Conservation (phyloP, 805 yeast genomes). For the Kodamaea fukazawae region DNA sequence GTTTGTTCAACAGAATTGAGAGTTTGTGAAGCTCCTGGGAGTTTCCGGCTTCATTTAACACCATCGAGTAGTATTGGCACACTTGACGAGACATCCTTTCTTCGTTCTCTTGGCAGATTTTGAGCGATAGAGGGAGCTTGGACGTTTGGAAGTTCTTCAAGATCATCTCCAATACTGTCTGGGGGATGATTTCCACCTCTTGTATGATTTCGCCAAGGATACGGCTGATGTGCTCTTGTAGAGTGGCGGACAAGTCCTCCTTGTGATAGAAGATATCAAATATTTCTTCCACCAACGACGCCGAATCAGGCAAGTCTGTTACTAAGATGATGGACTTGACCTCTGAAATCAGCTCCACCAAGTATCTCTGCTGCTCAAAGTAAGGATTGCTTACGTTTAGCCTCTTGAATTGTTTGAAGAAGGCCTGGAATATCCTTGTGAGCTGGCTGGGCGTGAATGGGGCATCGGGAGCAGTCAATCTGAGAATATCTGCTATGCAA, state of each 20-base stretch:
- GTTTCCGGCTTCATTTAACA: conserved; percentile 53
- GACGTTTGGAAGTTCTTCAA: conserved; percentile 55
- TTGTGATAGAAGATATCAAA: conserved; percentile 58
- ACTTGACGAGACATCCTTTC: conserved; percentile 74
- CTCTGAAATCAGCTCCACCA: conserved; percentile 68
- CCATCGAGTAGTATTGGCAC: conserved; percentile 77
- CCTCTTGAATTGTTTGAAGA: conserved; percentile 59
- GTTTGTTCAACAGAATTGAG: conserved; percentile 68
- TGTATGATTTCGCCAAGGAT: conserved; percentile 72
- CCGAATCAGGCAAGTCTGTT: conserved; percentile 69
- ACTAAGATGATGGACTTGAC: conserved; percentile 71
- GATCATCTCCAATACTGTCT: conserved; percentile 56
- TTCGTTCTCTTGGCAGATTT: conserved; percentile 65
- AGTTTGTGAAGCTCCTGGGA: conserved; percentile 49
- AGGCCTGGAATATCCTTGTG: conserved; percentile 61
- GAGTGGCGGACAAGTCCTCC: conserved; percentile 39
- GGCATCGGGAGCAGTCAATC: conserved; percentile 86
- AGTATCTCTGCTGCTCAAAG: conserved; percentile 59
- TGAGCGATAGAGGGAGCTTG: conserved; percentile 62
- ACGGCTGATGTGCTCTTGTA: conserved; percentile 65
- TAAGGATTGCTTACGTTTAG: conserved; percentile 59
- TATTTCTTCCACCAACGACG: conserved; percentile 48
- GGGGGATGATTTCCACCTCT: conserved; percentile 66
- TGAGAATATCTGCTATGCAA: conserved; percentile 69
- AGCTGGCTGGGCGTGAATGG: conserved; percentile 71